Evolutionary conservation across 148 eudicot species (phyloP).

Genomic region (Heliosperma pusillum): DNA sequence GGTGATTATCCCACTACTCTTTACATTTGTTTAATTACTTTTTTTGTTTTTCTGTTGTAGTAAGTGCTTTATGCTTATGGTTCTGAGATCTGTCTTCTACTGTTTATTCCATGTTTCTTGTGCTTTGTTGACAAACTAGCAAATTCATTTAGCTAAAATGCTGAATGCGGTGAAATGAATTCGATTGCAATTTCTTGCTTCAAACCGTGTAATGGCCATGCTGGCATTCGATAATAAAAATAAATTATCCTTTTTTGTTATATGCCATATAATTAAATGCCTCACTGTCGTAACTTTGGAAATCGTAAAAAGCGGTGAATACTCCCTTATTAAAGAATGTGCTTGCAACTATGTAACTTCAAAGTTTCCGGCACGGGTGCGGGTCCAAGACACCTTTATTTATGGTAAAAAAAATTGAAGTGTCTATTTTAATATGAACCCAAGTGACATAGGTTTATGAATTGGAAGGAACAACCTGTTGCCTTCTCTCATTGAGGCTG

Average conservation of each 20-base stretch:
- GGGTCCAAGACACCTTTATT: not conserved
- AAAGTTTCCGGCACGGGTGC: too few species aligned
- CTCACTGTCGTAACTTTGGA: not conserved
- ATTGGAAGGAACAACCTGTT: not conserved
- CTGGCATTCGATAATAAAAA: not conserved
- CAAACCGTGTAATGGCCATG: not conserved
- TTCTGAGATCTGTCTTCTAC: not conserved
- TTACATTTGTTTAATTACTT: not conserved
- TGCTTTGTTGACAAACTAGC: not conserved
- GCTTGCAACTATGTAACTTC: not conserved
- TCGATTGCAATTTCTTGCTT: not conserved
- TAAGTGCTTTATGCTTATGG: not conserved
- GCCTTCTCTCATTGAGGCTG: not conserved
- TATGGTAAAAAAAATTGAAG: too few species aligned
- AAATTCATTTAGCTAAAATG: not conserved
- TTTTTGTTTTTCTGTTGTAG: not conserved
- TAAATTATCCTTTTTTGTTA: not conserved
- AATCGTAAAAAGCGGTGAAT: not conserved
- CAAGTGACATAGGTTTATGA: not conserved
- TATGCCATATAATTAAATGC: not conserved
- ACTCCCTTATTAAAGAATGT: not conserved
- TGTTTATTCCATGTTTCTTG: not conserved
- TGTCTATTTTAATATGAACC: not conserved
- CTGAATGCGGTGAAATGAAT: not conserved
- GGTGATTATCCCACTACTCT: conserved; percentile 39